These are phyloP conservation scores for Nannizzia gypsea DNA, from an alignment of 2,329 filamentous ascomycete genomes.

Conservation along the genomic window DNA sequence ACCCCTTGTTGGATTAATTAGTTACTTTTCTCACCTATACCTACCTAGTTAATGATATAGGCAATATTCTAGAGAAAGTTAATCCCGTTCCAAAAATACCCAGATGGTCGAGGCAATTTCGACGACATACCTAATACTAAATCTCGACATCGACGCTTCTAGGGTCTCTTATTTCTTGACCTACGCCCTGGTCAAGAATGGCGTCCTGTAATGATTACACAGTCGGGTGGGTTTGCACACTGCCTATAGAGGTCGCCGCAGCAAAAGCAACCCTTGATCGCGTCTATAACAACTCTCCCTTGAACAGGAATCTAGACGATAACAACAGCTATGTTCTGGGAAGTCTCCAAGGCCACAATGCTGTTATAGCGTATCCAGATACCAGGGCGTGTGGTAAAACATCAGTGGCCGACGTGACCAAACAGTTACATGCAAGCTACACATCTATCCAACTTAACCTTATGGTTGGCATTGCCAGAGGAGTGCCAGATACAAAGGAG, in stretches of 20 bases:
- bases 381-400: conserved; percentile 14
- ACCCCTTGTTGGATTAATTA: no score
- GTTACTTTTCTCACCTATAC: no score
- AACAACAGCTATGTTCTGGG: conserved; percentile 17
- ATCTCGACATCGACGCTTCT: background rate
- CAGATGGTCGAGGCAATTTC: no score
- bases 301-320: conserved; percentile 6
- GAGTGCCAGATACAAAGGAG: conserved; percentile 11
- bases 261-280: conserved; percentile 10
- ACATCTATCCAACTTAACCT: conserved; percentile 13
- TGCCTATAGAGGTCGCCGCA: conserved; percentile 9
- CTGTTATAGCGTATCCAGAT: conserved; percentile 14
- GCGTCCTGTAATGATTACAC: conserved; percentile 10
- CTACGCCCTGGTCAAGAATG: background rate
- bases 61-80: no score
- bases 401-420: conserved; percentile 12
- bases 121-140: background rate
- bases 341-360: conserved; percentile 13
- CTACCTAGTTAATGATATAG: no score
- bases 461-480: conserved; percentile 19
- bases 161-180: background rate
- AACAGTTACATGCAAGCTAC: conserved; percentile 14
- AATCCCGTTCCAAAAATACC: no score
- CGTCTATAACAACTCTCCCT: background rate
- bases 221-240: conserved; percentile 12